Base-by-base conservation (phyloP, 2,329 filamentous ascomycete species). In the Achaetomium macrosporum region DNA sequence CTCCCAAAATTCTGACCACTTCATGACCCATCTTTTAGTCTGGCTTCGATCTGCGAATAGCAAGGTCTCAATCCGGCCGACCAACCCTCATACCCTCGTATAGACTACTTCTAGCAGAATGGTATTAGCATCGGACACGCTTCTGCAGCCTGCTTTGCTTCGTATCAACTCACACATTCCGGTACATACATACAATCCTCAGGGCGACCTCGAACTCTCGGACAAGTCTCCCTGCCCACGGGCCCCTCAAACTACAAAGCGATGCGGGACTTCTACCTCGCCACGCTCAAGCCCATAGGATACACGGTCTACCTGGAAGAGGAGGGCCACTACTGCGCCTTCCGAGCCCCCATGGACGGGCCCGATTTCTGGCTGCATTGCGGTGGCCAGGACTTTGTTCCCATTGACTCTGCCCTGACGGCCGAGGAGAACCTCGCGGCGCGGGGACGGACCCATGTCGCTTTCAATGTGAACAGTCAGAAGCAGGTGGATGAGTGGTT, bases 261-360 rank as follows among this genome's bases (percentile, higher is more conserved):
- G 17, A 59, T 59, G 58, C 57, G 57, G 36, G 53, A 54, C 36
- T 60, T 60, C 37, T 60, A 60, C 51, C 29, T 55, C 15, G 48
- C 50, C 48, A 36, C 37, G 37, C 57, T 60, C 37, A 29, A 41
- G 19, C 57, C 58, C 6, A 30, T 59, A 15, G 57, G 58, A 16
- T 60, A 59, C 57, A 53, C 44, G 20, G 39, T 59, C 35, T 57
- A 43, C 45, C 50, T 46, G 39, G 55, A 59, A 25, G 33, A 54
- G 4, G 47, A 51, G 25, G 51, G 43, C 42, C 35, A 42, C 20
- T 49, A 50, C 43, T 47, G 50, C 47, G 55, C 53, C 37, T n/a
- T 57, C 35, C 42, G 51, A 17, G 11, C 41, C 12, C n/a, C 9
- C 33, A 17, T 19, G 50, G 43, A 19, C 25, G 25, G 25, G 25